phyloP scores from a whole-genome alignment of 495 filamentous ascomycete genomes.

The Xylaria nigripes region DNA sequence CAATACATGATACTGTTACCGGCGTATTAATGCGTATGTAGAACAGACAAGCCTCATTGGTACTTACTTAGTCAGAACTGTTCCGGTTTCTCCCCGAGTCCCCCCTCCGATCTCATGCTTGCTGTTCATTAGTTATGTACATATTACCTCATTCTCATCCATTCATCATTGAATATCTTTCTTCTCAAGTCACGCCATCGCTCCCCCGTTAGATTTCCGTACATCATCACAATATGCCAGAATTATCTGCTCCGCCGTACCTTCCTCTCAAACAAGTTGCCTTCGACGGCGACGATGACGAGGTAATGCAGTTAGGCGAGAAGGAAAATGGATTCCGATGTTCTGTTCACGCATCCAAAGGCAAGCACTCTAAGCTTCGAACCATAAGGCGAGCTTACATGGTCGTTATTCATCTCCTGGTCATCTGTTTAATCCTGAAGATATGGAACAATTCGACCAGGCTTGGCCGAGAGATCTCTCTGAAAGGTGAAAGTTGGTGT shows the following conservation, averaged over 20 bases:
- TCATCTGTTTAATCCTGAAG: background rate
- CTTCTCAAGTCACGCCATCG: no score
- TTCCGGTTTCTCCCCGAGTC: no score
- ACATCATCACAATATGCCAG: background rate
- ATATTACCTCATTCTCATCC: no score
- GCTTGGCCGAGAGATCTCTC: background rate
- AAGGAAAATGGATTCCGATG: background rate
- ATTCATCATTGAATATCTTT: no score
- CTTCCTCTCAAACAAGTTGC: background rate
- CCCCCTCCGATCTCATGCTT: no score
- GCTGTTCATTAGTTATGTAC: no score
- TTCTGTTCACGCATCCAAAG: background rate
- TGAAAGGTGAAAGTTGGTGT: slow-evolving; percentile 1
- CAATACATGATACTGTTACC: no score
- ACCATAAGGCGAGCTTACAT: background rate
- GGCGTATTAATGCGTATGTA: no score
- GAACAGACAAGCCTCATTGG: no score
- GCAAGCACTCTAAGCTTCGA: background rate
- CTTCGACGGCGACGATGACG: background rate
- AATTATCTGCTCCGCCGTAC: background rate
- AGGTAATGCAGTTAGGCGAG: background rate
- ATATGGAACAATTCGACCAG: background rate
- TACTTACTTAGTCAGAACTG: no score
- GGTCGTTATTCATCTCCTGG: background rate
- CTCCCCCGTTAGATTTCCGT: no score